These are phyloP conservation scores for Fusarium sambucinum DNA, from an alignment of 2,329 filamentous ascomycete genomes.

Conservation along the genomic window DNA sequence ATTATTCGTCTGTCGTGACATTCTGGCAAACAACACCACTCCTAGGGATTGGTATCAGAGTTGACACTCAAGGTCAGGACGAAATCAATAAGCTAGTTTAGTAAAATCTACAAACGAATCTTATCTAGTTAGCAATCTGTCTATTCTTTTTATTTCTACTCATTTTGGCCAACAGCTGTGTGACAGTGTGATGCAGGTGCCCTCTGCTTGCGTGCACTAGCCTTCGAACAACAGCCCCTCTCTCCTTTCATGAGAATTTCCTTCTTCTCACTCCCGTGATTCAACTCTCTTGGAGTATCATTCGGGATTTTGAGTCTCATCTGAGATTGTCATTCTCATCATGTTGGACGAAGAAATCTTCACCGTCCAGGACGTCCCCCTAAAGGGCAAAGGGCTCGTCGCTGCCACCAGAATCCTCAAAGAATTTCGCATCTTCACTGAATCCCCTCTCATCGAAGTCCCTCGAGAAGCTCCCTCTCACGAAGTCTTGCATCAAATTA, in stretches of 20 bases:
- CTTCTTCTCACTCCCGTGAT: not conserved
- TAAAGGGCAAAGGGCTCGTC: constrained; percentile 29
- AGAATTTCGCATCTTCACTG: constrained; percentile 33
- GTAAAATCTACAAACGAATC: not conserved
- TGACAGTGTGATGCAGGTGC: not conserved
- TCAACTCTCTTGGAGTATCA: not conserved
- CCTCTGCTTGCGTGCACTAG: not conserved
- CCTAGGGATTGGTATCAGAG: too few species aligned
- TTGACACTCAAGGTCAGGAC: too few species aligned
- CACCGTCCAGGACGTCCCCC: constrained; percentile 6
- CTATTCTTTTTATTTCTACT: not conserved
- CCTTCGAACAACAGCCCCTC: not conserved
- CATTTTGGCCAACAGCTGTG: not conserved
- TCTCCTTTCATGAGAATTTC: not conserved
- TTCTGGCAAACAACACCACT: not conserved
- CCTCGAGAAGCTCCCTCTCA: not conserved
- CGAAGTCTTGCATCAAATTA: not conserved
- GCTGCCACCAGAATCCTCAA: constrained; percentile 19
- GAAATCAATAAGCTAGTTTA: too few species aligned
- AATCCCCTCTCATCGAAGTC: constrained; percentile 1
- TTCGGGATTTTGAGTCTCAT: not conserved
- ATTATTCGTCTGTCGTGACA: not conserved
- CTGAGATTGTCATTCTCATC: not conserved
- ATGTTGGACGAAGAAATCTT: not conserved
- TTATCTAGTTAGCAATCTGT: too few species aligned